These are phyloP conservation scores for Aureobasidium vineae DNA, from an alignment of 2,329 filamentous ascomycete genomes.

Conservation along the genomic window DNA sequence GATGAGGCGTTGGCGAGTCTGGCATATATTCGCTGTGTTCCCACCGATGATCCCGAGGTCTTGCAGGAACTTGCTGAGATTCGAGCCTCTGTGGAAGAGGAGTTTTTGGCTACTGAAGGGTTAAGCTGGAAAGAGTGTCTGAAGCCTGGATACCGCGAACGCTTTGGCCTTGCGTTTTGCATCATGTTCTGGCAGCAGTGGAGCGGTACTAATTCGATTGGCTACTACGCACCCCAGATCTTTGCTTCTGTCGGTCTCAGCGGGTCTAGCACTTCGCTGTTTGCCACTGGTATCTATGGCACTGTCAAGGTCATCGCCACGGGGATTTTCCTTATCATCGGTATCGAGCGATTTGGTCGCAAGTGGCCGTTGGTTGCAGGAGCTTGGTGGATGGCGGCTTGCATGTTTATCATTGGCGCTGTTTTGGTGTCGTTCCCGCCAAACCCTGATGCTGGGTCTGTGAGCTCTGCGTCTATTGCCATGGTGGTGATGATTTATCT, in stretches of 20 bases:
- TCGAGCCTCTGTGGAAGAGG: slow-evolving; percentile 44
- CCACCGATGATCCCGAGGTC: slow-evolving; percentile 30
- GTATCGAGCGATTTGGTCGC: slow-evolving; percentile 43
- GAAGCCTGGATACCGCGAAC: slow-evolving; percentile 51
- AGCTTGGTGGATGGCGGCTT: slow-evolving; percentile 38
- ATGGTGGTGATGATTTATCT: slow-evolving; percentile 57
- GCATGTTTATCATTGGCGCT: slow-evolving; percentile 45
- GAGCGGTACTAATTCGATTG: slow-evolving; percentile 41
- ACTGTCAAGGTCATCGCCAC: slow-evolving; percentile 44
- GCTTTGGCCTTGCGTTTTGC: slow-evolving; percentile 62
- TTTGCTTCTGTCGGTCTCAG: slow-evolving; percentile 42
- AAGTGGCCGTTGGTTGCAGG: slow-evolving; percentile 39
- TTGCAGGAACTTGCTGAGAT: slow-evolving; percentile 43
- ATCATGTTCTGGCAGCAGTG: slow-evolving; percentile 53
- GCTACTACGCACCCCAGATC: slow-evolving; percentile 47
- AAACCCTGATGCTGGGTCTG: slow-evolving; percentile 29
- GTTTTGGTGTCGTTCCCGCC: slow-evolving; percentile 50
- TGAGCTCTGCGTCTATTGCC: slow-evolving; percentile 44
- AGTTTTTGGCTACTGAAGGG: slow-evolving; percentile 43
- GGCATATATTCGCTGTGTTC: slow-evolving; percentile 53
- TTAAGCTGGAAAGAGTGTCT: slow-evolving; percentile 45
- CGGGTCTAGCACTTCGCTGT: slow-evolving; percentile 38
- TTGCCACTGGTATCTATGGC: slow-evolving; percentile 43
- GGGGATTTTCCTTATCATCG: slow-evolving; percentile 40
- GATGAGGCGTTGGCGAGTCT: slow-evolving; percentile 59